A percentile compares a stretch with the other conserved stretches of the same genome.
phyloP scores from a whole-genome alignment of 192 early-diverging fungal species.

The Podila horticola region DNA sequence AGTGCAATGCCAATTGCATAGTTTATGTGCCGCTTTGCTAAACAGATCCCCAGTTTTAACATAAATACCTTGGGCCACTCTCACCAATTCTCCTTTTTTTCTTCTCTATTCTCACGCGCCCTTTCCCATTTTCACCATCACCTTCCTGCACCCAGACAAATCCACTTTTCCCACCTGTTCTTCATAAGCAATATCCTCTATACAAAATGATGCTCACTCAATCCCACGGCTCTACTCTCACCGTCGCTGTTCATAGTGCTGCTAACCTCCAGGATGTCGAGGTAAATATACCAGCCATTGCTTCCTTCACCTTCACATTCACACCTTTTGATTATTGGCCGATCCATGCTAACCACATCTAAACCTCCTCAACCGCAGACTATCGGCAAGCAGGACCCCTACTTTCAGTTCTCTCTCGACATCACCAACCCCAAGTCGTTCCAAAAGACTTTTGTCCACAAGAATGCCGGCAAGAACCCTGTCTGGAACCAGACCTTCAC shows the following conservation, averaged over 20 bases:
- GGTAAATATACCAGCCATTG: constrained; percentile 5
- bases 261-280: constrained; percentile 51
- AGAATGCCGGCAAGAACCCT: constrained; percentile 58
- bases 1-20: no score
- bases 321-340: no score
- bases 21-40: no score
- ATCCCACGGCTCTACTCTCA: constrained; percentile 31
- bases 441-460: constrained; percentile 61
- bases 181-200: not conserved
- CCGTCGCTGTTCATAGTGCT: constrained; percentile 46
- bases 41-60: not conserved
- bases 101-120: not conserved
- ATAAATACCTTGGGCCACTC: not conserved
- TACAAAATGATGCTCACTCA: constrained; percentile 19
- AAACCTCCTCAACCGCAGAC: not conserved
- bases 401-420: constrained; percentile 57
- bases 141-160: not conserved
- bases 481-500: constrained; percentile 62
- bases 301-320: not conserved
- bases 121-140: not conserved
- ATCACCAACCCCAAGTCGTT: constrained; percentile 52
- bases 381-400: constrained; percentile 64
- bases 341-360: no score
- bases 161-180: not conserved
- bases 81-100: not conserved